Evolutionary conservation across 176 grass and related monocot genomes (phyloP), one percentile per base, ranked within the genome.

Genomic region (Rhynchospora tenuis): DNA sequence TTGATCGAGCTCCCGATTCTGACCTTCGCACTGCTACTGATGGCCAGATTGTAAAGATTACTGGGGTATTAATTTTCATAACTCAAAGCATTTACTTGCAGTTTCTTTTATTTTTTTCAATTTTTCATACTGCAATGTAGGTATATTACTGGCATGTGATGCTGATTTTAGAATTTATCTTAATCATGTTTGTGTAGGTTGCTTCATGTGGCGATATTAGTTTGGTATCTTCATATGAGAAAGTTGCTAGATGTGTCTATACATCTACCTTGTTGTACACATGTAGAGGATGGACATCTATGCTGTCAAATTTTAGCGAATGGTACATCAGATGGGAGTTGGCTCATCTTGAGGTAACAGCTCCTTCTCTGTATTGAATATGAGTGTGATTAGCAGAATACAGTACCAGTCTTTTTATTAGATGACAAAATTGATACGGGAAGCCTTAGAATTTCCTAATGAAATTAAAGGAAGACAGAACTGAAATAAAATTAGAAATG

Each of bases 191-290:
- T 20, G 16, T 86, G 80, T 84, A 99, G 96, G 19, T 85, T 86
- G 93, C 88, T 93, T 90, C 96, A 17, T 99, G 96, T 63, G 91
- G 91, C 55, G 96, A 99, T 28, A 81, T 95, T 57, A 92, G 89
- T 13, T 66, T 95, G 81, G 89, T 95, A 20, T 99, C 96, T 79
- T 95, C 96, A 23, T 99, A 99, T 79, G 96, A 99, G 88, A 99
- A 99, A 66, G 93, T 95, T 86, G 88, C 87, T 80, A 95, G 89
- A 81, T 99, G 96, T 67, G 91, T 95, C 43, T 99, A 99, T 80
- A 99, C 96, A 68, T 99, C 96, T 20, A 99, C 96, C 28, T 27
- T 95, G 28, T 62, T 99, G 43, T 88, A 88, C 70, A 93, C 88
- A 92, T 93, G 70, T 83, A 66, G 27, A 9, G 84, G 86, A 90